Percentiles rank a stretch among this genome's conserved stretches.
phyloP scores from a whole-genome alignment of 768 basidiomycete genomes.

The Lactarius trivialis region DNA sequence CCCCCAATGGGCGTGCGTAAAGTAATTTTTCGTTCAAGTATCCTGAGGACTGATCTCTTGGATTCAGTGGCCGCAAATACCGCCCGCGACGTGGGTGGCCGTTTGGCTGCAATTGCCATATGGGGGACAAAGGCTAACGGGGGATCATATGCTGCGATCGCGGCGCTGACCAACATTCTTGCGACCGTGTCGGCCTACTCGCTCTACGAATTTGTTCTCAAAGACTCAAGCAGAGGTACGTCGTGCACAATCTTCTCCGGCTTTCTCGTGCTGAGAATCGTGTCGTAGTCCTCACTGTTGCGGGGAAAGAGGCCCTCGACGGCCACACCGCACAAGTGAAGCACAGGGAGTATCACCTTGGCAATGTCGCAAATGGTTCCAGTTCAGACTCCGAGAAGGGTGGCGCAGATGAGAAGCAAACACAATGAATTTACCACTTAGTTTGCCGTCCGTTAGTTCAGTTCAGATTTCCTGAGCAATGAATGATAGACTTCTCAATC shows the following conservation, averaged over 20 bases:
- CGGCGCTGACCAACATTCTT: conserved; percentile 29
- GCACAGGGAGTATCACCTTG: neutral
- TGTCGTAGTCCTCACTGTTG: conserved; percentile 11
- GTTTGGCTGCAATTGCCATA: conserved; percentile 26
- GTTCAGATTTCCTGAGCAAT: neutral
- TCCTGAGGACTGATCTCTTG: neutral
- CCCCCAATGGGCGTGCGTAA: conserved; percentile 25
- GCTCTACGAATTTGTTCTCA: conserved; percentile 27
- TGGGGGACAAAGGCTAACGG: conserved; percentile 28
- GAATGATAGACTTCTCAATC: neutral
- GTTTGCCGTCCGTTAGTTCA: neutral
- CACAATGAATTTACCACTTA: neutral
- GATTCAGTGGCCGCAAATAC: conserved; percentile 28
- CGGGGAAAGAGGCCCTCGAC: conserved; percentile 3
- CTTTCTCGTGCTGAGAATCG: conserved; percentile 1
- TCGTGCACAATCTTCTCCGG: neutral
- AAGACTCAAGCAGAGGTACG: conserved; percentile 28
- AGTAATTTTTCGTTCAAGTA: neutral
- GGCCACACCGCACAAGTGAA: conserved; percentile 13
- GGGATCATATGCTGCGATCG: conserved; percentile 31
- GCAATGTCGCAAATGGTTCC: neutral
- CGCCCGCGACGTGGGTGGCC: conserved; percentile 29
- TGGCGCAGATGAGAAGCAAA: neutral
- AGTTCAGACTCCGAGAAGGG: conserved; percentile 10
- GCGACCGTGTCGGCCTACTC: conserved; percentile 28